Evolutionary conservation across 306 rosid species (phyloP).

Genomic region (Hippophae rhamnoides): DNA sequence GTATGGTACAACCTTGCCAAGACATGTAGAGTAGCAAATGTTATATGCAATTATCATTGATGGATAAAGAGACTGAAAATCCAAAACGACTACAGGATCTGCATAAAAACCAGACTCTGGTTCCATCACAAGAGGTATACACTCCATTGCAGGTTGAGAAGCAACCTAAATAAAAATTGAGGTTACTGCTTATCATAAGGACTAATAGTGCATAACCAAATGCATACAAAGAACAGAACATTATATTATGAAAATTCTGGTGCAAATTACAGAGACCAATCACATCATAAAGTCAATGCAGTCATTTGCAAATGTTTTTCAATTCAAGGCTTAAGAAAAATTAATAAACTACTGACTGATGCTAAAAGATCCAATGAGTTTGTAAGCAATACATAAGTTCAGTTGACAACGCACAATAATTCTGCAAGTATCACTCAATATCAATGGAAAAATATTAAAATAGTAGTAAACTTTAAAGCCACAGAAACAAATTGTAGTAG

Average conservation of each 20-base stretch:
- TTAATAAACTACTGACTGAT: no score
- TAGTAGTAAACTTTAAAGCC: neutral
- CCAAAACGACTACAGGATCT: conserved; percentile 85
- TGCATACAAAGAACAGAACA: no score
- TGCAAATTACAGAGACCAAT: no score
- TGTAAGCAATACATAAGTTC: no score
- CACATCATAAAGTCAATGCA: no score
- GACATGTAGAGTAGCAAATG: conserved; percentile 88
- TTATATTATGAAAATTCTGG: no score
- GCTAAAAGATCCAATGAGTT: no score
- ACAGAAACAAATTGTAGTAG: no score
- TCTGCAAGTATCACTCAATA: neutral
- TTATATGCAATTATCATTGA: conserved; percentile 96
- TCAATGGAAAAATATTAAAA: neutral
- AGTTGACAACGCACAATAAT: no score
- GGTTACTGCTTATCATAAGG: neutral
- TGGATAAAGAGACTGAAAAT: conserved; percentile 96
- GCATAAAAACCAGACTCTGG: conserved; percentile 95
- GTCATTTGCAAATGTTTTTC: no score
- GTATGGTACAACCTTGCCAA: conserved; percentile 64
- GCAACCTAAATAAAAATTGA: conserved; percentile 55
- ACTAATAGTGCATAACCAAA: conserved; percentile 3
- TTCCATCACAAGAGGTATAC: conserved; percentile 96
- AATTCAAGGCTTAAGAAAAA: no score
- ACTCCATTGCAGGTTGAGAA: conserved; percentile 98